Conservation (phyloP, 352 stramenopile genomes). For the Pythium vanterpoolii region DNA sequence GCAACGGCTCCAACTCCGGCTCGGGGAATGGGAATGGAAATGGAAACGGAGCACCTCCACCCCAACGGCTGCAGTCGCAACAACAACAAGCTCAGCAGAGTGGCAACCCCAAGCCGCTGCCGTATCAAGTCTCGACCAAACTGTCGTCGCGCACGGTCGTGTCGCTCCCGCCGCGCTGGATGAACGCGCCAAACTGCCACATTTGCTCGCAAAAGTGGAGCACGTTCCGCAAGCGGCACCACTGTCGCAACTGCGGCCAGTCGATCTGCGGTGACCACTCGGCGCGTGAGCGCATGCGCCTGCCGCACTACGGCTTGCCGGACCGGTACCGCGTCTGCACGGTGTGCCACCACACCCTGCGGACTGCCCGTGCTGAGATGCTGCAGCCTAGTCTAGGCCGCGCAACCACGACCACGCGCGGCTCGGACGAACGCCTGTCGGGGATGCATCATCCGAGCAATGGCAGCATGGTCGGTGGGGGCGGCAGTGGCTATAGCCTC, state of each 20-base stretch:
- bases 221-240: conserved; percentile 80
- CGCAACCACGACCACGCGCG: conserved; percentile 20
- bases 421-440: conserved; percentile 49
- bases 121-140: conserved; percentile 39
- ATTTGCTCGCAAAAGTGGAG: conserved; percentile 83
- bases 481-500: not conserved
- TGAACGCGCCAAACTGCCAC: conserved; percentile 77
- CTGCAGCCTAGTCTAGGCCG: conserved; percentile 25
- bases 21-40: not conserved
- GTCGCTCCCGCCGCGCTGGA: conserved; percentile 78
- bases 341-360: conserved; percentile 73
- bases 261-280: conserved; percentile 86
- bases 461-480: conserved; percentile 13
- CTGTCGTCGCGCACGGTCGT: conserved; percentile 39
- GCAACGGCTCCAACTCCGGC: conserved; percentile 14
- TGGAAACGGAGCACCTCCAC: not conserved
- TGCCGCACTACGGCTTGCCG: conserved; percentile 78
- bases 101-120: conserved; percentile 23
- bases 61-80: not conserved
- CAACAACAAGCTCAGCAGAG: not conserved
- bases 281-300: conserved; percentile 71
- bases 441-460: conserved; percentile 1
- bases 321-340: conserved; percentile 82
- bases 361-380: conserved; percentile 44
- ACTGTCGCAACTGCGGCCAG: conserved; percentile 86